phyloP scores from a whole-genome alignment of 495 filamentous ascomycete species.

The Aspergillus kassunensis region DNA sequence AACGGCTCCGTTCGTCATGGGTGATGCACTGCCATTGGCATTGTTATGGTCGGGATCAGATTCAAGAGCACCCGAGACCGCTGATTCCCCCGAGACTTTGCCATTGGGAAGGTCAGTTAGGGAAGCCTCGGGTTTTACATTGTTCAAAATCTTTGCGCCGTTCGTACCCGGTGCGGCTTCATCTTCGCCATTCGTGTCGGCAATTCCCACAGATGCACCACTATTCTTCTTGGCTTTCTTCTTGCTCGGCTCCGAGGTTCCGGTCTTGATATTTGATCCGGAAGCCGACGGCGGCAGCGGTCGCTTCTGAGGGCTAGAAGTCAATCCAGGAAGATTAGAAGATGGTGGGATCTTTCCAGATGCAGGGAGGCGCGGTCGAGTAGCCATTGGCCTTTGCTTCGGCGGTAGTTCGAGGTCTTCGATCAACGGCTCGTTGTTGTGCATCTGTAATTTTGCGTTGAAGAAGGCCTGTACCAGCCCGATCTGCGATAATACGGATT shows the following conservation, averaged over 20 bases:
- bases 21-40: slow-evolving; percentile 10
- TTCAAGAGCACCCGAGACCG: slow-evolving; percentile 3
- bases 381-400: slow-evolving; percentile 79
- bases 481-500: slow-evolving; percentile 74
- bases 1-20: slow-evolving; percentile 35
- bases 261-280: slow-evolving; percentile 3
- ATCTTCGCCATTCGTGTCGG: slow-evolving; percentile 31
- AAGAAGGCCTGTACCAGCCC: slow-evolving; percentile 88
- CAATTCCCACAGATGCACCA: slow-evolving; percentile 28
- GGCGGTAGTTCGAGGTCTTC: slow-evolving; percentile 94
- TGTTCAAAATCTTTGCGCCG: slow-evolving; percentile 21
- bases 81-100: slow-evolving; percentile 9
- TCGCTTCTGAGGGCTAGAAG: slow-evolving; percentile 77
- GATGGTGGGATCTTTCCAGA: slow-evolving; percentile 77
- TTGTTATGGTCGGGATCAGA: slow-evolving; percentile 10
- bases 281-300: slow-evolving; percentile 45
- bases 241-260: slow-evolving; percentile 39
- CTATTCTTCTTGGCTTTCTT: slow-evolving; percentile 49
- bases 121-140: slow-evolving; percentile 22
- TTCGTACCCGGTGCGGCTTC: slow-evolving; percentile 18
- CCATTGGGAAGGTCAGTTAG: slow-evolving; percentile 11
- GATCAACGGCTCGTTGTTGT: slow-evolving; percentile 73
- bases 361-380: slow-evolving; percentile 76
- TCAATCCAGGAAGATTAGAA: slow-evolving; percentile 26
- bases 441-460: slow-evolving; percentile 76